Evolutionary conservation across 176 grass and related monocot species (phyloP), one percentile per base, ranked within the genome.

Genomic region (Saccharum officinarum): DNA sequence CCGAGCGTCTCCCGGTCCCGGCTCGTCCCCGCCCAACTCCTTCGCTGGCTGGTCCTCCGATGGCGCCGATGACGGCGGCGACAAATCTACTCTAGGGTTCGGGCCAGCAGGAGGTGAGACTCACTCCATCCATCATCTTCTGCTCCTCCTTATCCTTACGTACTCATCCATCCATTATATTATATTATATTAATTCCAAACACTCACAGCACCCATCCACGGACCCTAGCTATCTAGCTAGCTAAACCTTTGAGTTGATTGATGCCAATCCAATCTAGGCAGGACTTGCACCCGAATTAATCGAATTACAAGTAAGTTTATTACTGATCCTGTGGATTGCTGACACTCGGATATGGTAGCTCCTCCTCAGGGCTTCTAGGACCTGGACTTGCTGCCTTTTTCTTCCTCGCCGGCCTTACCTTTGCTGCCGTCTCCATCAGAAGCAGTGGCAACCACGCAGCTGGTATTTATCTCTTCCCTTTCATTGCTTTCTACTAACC

Each of bases 11-110:
- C 33, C 54, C 33, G 66, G 16, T 4, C 59, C 59, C 8, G 72
- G 15, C 45, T 33, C 42, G 6, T 46, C 77, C 42, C 33, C 42
- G 40, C 12, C 84, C 64, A 89, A 87, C 79, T 84, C 86, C 69
- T 95, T 97, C 71, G 87, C 95, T 0, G 95, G 95, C 33, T 95
- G 95, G 92, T 91, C 88, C 15, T 89, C 88, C 18, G 81, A 73
- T 14, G 65, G 57, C 28, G 57, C 84, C 3, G 80, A 73, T 30
- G 79, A n/a, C 20, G 75, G 49, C 18, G 86, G 38, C 30, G 76
- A 77, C 59, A 61, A 71, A 22, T 67, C 61, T 12, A 75, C 82
- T 73, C 20, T 38, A 26, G 64, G 80, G 15, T 69, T 84, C 36
- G 81, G 83, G 40, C 81, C 77, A 80, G 61, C 31, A 68, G 65